Conservation (phyloP, 805 yeast species). For the Priceomyces fermenticarens region DNA sequence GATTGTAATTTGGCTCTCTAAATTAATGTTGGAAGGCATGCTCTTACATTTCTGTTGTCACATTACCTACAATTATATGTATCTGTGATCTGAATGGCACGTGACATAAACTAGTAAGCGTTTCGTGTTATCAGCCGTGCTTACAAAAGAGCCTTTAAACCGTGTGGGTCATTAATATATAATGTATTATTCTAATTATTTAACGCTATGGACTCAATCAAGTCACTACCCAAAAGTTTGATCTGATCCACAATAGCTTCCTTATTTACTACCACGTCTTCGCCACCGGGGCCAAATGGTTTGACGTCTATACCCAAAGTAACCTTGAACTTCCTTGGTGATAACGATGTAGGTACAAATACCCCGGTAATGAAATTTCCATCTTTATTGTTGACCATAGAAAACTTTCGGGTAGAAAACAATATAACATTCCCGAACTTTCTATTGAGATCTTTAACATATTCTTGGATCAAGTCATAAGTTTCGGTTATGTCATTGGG, state of each 20-base stretch:
- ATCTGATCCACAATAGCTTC: conserved; percentile 76
- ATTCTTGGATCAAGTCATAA: conserved; percentile 60
- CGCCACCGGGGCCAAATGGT: conserved; percentile 52
- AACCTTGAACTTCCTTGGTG: conserved; percentile 70
- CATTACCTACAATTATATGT: background rate
- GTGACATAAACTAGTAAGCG: background rate
- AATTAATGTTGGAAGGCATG: conserved; percentile 3
- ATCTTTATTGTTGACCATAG: conserved; percentile 53
- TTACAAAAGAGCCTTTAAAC: background rate
- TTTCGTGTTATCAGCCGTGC: background rate
- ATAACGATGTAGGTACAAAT: conserved; percentile 63
- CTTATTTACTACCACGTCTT: conserved; percentile 60
- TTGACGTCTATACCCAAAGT: conserved; percentile 71
- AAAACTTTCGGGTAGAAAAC: conserved; percentile 60
- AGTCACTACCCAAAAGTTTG: conserved; percentile 62
- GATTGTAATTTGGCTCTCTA: conserved; percentile 21
- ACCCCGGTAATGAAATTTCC: conserved; percentile 74
- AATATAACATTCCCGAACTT: conserved; percentile 67
- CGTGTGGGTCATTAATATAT: background rate
- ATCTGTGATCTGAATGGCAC: background rate
- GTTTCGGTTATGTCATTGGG: conserved; percentile 46
- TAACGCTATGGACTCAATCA: conserved; percentile 40
- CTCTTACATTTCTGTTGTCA: background rate
- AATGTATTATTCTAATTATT: conserved; percentile 15
- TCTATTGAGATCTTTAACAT: conserved; percentile 56